phyloP scores from a whole-genome alignment of 2,329 filamentous ascomycete species.

The Alternaria consortialis region DNA sequence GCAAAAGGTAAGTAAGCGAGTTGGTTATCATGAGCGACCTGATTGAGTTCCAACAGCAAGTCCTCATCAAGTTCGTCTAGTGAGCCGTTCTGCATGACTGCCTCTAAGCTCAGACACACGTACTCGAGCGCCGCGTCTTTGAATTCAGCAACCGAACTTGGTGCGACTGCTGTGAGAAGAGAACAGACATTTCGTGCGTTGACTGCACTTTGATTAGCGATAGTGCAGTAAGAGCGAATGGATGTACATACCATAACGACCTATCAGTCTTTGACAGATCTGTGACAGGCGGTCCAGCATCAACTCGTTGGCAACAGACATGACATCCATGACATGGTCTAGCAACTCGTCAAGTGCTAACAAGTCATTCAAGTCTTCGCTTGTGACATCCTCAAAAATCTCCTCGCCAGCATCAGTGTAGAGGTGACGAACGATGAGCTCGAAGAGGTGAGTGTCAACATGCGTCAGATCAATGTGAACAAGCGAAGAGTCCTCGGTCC shows the following conservation, averaged over 20 bases:
- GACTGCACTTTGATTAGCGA: conserved; percentile 31
- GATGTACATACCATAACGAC: conserved; percentile 70
- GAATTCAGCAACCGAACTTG: conserved; percentile 83
- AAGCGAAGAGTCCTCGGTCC: conserved; percentile 59
- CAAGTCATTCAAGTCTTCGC: conserved; percentile 61
- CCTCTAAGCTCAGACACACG: conserved; percentile 88
- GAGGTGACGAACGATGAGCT: conserved; percentile 79
- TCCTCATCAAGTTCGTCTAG: conserved; percentile 87
- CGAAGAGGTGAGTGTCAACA: conserved; percentile 75
- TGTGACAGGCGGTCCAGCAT: conserved; percentile 93
- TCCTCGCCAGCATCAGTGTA: conserved; percentile 85
- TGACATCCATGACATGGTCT: conserved; percentile 88
- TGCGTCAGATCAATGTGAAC: conserved; percentile 85
- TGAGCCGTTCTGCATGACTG: conserved; percentile 88
- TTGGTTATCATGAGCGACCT: conserved; percentile 83
- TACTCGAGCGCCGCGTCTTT: conserved; percentile 91
- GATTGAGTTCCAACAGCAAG: conserved; percentile 81
- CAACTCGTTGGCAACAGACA: conserved; percentile 89
- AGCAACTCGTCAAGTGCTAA: conserved; percentile 77
- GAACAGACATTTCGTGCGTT: conserved; percentile 78
- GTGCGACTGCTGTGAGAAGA: conserved; percentile 84
- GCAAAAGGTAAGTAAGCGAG: conserved; percentile 78
- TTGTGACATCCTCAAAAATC: conserved; percentile 80
- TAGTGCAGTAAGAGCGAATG: conserved; percentile 23
- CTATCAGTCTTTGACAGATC: conserved; percentile 85